Percentiles rank a stretch among this genome's conserved stretches.
These are phyloP conservation scores for Mucor piriformis DNA, from an alignment of 371 early-diverging fungal species.

Conservation along the genomic window DNA sequence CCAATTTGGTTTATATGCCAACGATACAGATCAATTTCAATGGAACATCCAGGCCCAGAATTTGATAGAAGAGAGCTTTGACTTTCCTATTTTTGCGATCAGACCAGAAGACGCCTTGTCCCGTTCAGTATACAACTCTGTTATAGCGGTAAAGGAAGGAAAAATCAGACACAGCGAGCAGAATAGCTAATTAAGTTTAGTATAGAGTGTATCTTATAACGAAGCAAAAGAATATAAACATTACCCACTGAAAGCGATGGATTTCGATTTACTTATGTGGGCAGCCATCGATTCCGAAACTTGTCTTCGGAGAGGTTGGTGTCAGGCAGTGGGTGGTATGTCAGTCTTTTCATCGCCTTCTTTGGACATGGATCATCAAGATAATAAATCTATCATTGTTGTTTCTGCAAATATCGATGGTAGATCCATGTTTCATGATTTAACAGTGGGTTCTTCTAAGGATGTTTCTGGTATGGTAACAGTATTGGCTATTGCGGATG, in stretches of 20 bases:
- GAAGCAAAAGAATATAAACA: constrained; percentile 41
- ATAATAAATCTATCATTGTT: constrained; percentile 68
- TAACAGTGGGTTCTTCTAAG: constrained; percentile 56
- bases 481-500: constrained; percentile 70
- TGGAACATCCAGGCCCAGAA: constrained; percentile 78
- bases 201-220: constrained; percentile 59
- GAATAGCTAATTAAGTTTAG: background rate
- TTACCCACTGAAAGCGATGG: constrained; percentile 70
- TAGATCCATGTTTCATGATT: constrained; percentile 68
- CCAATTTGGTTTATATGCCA: constrained; percentile 71
- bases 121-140: constrained; percentile 36
- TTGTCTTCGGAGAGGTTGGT: constrained; percentile 74
- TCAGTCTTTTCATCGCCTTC: constrained; percentile 77
- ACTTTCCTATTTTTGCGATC: constrained; percentile 73
- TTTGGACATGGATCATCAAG: constrained; percentile 47
- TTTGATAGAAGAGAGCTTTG: constrained; percentile 54
- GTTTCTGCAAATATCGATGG: constrained; percentile 71
- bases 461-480: constrained; percentile 66
- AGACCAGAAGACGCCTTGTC: constrained; percentile 50
- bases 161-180: background rate
- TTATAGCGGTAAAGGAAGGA: constrained; percentile 25
- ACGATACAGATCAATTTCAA: constrained; percentile 45
- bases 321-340: constrained; percentile 71
- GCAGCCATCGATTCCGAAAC: constrained; percentile 68
- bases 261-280: constrained; percentile 76